Conservation (phyloP, 352 stramenopile genomes). For the Hyaloperonospora brassicae region DNA sequence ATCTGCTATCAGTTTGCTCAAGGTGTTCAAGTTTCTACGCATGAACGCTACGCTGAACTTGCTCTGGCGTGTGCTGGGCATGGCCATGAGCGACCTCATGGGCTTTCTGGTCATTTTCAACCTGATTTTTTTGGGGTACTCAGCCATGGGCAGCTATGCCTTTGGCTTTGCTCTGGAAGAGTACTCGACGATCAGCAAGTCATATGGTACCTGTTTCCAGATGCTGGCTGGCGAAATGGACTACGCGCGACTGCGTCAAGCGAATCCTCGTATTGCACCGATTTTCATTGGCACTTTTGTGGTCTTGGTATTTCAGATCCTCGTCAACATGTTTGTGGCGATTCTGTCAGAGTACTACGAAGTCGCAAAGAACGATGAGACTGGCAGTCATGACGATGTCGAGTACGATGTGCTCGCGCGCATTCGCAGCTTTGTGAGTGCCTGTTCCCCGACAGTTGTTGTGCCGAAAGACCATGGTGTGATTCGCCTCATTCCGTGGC, state of each 20-base stretch:
- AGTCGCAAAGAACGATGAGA: slow-evolving; percentile 68
- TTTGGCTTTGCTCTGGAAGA: slow-evolving; percentile 80
- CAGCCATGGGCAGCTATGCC: slow-evolving; percentile 74
- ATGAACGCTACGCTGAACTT: slow-evolving; percentile 87
- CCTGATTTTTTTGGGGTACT: slow-evolving; percentile 82
- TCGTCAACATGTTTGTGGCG: slow-evolving; percentile 87
- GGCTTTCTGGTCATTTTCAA: slow-evolving; percentile 86
- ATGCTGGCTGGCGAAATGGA: slow-evolving; percentile 84
- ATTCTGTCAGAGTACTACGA: slow-evolving; percentile 87
- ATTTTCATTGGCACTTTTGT: slow-evolving; percentile 84
- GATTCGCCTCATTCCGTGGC: slow-evolving; percentile 58
- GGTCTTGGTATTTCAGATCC: slow-evolving; percentile 78
- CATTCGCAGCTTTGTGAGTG: slow-evolving; percentile 64
- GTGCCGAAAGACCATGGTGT: slow-evolving; percentile 65
- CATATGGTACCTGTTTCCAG: slow-evolving; percentile 78
- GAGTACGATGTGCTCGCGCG: slow-evolving; percentile 84
- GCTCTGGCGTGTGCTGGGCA: slow-evolving; percentile 76
- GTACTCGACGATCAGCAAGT: slow-evolving; percentile 77
- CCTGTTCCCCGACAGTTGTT: slow-evolving; percentile 72
- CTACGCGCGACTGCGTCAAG: slow-evolving; percentile 64
- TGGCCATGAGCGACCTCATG: slow-evolving; percentile 81
- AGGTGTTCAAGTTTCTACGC: slow-evolving; percentile 86
- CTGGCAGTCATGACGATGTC: slow-evolving; percentile 52
- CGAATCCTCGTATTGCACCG: slow-evolving; percentile 69
- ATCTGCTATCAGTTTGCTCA: slow-evolving; percentile 74